These are phyloP conservation scores for Rehmannia glutinosa DNA, from an alignment of 257 asterid species.

Conservation along the genomic window DNA sequence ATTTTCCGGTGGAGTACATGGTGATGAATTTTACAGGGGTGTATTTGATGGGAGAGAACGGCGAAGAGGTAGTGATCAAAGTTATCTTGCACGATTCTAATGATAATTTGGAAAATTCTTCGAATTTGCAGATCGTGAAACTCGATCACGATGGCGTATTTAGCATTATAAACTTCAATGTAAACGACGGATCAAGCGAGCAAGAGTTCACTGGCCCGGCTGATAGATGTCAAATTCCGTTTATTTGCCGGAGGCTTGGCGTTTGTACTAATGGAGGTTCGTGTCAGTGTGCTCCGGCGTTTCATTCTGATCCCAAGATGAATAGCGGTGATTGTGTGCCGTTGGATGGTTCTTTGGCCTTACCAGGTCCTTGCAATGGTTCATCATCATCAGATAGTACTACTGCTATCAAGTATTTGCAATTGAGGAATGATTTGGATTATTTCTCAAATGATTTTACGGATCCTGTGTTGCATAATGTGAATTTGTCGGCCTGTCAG, in stretches of 20 bases:
- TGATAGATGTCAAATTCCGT: constrained; percentile 39
- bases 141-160: constrained; percentile 38
- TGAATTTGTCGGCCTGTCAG: constrained; percentile 36
- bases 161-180: constrained; percentile 12
- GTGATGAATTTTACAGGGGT: constrained; percentile 48
- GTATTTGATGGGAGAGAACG: constrained; percentile 40
- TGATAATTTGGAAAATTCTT: not conserved
- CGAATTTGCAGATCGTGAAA: constrained; percentile 26
- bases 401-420: constrained; percentile 23
- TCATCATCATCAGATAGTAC: no score
- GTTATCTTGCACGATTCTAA: constrained; percentile 13
- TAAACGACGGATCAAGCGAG: not conserved
- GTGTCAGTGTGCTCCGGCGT: constrained; percentile 54
- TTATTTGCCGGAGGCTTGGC: constrained; percentile 32
- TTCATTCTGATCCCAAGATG: constrained; percentile 18
- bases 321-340: constrained; percentile 31
- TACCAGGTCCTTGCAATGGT: constrained; percentile 35
- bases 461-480: constrained; percentile 23
- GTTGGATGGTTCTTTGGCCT: constrained; percentile 26
- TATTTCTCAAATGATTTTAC: constrained; percentile 49
- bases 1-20: constrained; percentile 7
- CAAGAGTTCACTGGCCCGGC: constrained; percentile 33
- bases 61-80: constrained; percentile 25
- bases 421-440: constrained; percentile 32
- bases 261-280: no score